These are phyloP conservation scores for Geotrichum klebahnii DNA, from an alignment of 1,139 yeast species.

Conservation along the genomic window DNA sequence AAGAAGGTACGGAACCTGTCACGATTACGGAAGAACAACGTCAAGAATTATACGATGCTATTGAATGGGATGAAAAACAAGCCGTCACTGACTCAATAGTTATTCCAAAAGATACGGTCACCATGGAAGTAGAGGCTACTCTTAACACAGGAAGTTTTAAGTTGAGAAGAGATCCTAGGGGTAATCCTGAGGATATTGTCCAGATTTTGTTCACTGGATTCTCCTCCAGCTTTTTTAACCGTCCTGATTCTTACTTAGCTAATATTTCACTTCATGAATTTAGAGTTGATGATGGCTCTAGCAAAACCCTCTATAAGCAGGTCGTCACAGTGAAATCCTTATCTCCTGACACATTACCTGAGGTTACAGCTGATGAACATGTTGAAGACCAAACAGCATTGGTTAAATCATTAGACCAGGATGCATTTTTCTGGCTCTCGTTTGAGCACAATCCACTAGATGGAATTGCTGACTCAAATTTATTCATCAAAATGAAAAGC, in stretches of 20 bases:
- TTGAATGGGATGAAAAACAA: constrained; percentile 78
- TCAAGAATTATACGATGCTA: constrained; percentile 84
- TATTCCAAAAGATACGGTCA: constrained; percentile 69
- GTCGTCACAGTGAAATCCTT: constrained; percentile 79
- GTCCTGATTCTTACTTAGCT: constrained; percentile 73
- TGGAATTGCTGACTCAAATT: constrained; percentile 71
- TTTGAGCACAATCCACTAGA: constrained; percentile 87
- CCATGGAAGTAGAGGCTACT: constrained; percentile 60
- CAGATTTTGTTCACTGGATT: constrained; percentile 82
- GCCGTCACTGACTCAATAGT: constrained; percentile 53
- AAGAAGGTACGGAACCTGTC: constrained; percentile 30
- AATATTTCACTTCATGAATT: constrained; percentile 75
- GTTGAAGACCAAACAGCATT: not conserved
- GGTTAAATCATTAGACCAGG: constrained; percentile 22
- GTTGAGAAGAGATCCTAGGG: constrained; percentile 45
- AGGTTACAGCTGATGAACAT: constrained; percentile 21
- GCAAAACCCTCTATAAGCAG: constrained; percentile 68
- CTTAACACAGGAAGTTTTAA: constrained; percentile 75
- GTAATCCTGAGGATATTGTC: constrained; percentile 50
- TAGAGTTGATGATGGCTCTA: constrained; percentile 82
- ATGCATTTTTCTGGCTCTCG: constrained; percentile 75
- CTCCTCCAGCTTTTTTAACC: constrained; percentile 63
- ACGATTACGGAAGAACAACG: constrained; percentile 46
- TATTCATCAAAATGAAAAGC: constrained; percentile 72
- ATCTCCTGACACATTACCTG: constrained; percentile 36